Base-by-base conservation (phyloP, 2,329 filamentous ascomycete genomes). In the Parascedosporium putredinis region DNA sequence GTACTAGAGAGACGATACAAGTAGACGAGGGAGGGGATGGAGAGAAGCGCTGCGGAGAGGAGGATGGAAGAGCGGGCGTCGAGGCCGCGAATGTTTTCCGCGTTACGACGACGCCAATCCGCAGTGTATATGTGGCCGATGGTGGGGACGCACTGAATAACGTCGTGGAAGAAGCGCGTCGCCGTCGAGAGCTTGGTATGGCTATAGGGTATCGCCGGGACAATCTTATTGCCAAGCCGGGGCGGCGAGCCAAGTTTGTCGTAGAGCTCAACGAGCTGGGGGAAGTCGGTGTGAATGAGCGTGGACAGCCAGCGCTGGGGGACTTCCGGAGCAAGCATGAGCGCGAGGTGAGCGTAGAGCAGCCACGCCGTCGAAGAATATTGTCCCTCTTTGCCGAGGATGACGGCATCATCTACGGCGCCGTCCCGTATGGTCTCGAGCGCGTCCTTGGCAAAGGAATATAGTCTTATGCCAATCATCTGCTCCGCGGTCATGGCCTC, bases 271-370 rank as follows among this genome's bases (percentile, higher is more conserved):
- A 55, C 22, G 5, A 66, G 55, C 23, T 55, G 52, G 5, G 57
- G 53, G 45, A 56, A 58, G 10, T 60, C 58, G 44, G 54, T 54
- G 18, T 50, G 52, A 33, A 68, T 54, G 33, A 56, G 56, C 3
- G 51, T 56, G 5, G 56, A 57, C 2, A 75, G 59, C 59, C 70
- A 73, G 48, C 72, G 67, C 47, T 67, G 66, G 3, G 73, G 73
- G 3, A 75, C 71, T 10, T 65, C 59, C 6, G 67, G 64, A 49
- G 71, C 67, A 20, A 84, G 70, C 70, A 93, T 85, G 46, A 96
- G 67, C 2, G 80, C 75, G 31, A 97, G 69, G 62, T 94, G 95
- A 9, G 83, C 93, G 58, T 88, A 79, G 0, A 81, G 83, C 44
- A 96, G 64, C 61, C 87, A 95, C 64, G 96, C 90, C 22, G 94